Conservation (phyloP, 1,284 basidiomycete genomes). For the Microbotryum scabiosae region DNA sequence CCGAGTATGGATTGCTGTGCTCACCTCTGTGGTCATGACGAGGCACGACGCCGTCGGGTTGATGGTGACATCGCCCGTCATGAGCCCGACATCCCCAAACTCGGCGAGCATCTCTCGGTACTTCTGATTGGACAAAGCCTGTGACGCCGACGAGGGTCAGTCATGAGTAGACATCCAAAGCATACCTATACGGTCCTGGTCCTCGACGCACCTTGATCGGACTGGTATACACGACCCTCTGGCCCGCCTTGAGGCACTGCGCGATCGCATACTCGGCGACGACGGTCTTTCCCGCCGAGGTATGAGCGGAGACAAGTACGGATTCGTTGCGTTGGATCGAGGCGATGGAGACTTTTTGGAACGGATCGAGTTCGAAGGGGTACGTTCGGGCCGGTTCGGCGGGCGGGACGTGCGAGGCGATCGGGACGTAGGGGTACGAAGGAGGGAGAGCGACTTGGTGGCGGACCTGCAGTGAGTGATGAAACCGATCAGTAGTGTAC, state of each 20-base stretch:
- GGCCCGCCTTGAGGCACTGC: conserved; percentile 81
- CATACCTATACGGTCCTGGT: not conserved
- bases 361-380: conserved; percentile 95
- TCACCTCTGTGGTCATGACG: conserved; percentile 97
- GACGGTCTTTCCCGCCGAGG: conserved; percentile 95
- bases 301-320: conserved; percentile 97
- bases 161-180: not conserved
- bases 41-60: conserved; percentile 94
- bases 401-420: conserved; percentile 83
- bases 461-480: conserved; percentile 52
- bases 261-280: conserved; percentile 99
- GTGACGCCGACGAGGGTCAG: conserved; percentile 11
- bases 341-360: conserved; percentile 87
- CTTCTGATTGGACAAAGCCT: conserved; percentile 97
- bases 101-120: conserved; percentile 95
- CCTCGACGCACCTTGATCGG: conserved; percentile 80
- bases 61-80: conserved; percentile 99
- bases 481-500: not conserved
- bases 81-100: conserved; percentile 95
- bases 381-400: conserved; percentile 85
- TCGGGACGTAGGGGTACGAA: conserved; percentile 82
- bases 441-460: conserved; percentile 95
- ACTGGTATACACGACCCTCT: conserved; percentile 97
- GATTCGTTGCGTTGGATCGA: conserved; percentile 96
- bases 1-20: conserved; percentile 28